Evolutionary conservation across 352 stramenopile species (phyloP).

Genomic region (Pseudoperonospora humuli): DNA sequence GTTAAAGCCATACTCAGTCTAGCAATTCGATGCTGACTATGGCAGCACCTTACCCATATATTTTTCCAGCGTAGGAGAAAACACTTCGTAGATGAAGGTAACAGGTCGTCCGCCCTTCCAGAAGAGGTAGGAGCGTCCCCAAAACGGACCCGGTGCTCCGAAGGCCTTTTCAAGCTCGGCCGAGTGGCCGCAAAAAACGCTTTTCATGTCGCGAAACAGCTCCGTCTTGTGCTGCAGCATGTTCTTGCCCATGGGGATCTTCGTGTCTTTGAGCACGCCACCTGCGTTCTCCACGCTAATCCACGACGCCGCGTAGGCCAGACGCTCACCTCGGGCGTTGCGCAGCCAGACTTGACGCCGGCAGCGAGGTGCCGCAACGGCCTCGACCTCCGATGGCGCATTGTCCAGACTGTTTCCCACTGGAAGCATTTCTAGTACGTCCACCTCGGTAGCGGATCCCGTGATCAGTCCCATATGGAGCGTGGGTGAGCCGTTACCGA

Average conservation of each 20-base stretch:
- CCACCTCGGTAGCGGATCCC: slow-evolving; percentile 61
- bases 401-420: slow-evolving; percentile 37
- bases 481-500: slow-evolving; percentile 77
- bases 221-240: slow-evolving; percentile 78
- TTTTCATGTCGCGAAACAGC: slow-evolving; percentile 82
- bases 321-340: slow-evolving; percentile 56
- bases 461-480: slow-evolving; percentile 74
- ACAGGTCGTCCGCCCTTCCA: slow-evolving; percentile 70
- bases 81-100: slow-evolving; percentile 87
- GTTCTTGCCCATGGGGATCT: slow-evolving; percentile 77
- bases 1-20: slow-evolving; percentile 1
- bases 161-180: slow-evolving; percentile 54
- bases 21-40: slow-evolving; percentile 1
- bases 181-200: slow-evolving; percentile 61
- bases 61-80: slow-evolving; percentile 64
- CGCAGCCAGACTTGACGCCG: slow-evolving; percentile 74
- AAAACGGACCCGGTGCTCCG: slow-evolving; percentile 59
- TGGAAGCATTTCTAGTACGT: slow-evolving; percentile 59
- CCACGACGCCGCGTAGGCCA: slow-evolving; percentile 81
- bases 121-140: slow-evolving; percentile 82
- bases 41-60: slow-evolving; percentile 72
- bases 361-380: slow-evolving; percentile 49
- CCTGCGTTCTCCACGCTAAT: slow-evolving; percentile 54
- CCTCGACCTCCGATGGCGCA: slow-evolving; percentile 37
- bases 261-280: slow-evolving; percentile 73